Base-by-base conservation (phyloP, 192 early-diverging fungal genomes). In the Dissophora ornata region DNA sequence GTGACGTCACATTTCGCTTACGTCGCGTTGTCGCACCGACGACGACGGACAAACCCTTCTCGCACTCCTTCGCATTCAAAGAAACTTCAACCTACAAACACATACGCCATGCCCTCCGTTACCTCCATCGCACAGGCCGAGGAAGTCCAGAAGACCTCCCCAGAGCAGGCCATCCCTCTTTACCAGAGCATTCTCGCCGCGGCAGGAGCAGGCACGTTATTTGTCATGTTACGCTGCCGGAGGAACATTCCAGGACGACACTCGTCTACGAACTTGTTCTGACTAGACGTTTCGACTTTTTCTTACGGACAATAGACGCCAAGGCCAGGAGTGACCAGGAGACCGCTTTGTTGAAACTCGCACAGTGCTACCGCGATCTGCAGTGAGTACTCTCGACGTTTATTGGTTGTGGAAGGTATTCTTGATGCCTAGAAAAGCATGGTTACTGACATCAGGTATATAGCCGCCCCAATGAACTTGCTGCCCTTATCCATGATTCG, bases 391-490 rank as follows among this genome's bases (percentile, higher is more conserved):
- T 18, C 34, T 69, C n/a, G n/a, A n/a, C 26, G 11, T 49, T 25
- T 18, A 18, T n/a, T n/a, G n/a, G n/a, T n/a, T n/a, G n/a, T n/a
- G n/a, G n/a, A n/a, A n/a, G n/a, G n/a, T n/a, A n/a, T n/a, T n/a
- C n/a, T n/a, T n/a, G n/a, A n/a, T n/a, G n/a, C n/a, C n/a, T n/a
- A n/a, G n/a, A n/a, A n/a, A n/a, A n/a, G n/a, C n/a, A n/a, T n/a
- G n/a, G n/a, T n/a, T n/a, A n/a, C n/a, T n/a, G n/a, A n/a, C n/a
- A n/a, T n/a, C n/a, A n/a, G n/a, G n/a, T n/a, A n/a, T n/a, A 22
- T 81, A 94, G 92, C 65, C 88, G 93, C 38, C 82, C 95, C 16
- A 67, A 89, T 9, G 90, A 94, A 42, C 88, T 99, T 34, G 91
- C 93, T 0, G 81, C 67, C 11, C 87, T 99, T 59, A 91, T 97